Percentiles rank a stretch among this genome's conserved stretches.
Evolutionary conservation across 768 basidiomycete genomes (phyloP).

Genomic region (Ramaria sp.): DNA sequence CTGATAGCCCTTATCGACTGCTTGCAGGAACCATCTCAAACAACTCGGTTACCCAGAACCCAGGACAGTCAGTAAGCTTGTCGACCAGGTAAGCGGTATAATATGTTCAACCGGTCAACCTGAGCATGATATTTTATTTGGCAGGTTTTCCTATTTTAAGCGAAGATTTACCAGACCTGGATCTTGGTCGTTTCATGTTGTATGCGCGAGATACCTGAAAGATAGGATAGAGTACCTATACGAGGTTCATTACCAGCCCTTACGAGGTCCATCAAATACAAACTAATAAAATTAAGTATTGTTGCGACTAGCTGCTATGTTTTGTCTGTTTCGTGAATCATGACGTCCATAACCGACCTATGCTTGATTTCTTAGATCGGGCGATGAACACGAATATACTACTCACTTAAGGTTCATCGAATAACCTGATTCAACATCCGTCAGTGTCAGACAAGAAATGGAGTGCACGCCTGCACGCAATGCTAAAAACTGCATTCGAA

Average conservation of each 20-base stretch:
- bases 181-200: too few relatives aligned
- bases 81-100: constrained; percentile 57
- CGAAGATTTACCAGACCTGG: neutral
- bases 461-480: constrained; percentile 71
- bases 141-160: constrained; percentile 34
- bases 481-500: constrained; percentile 78
- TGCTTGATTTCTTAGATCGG: neutral
- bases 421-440: constrained; percentile 64
- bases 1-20: neutral
- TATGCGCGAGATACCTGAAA: too few relatives aligned
- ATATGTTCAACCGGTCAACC: neutral
- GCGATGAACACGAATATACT: neutral
- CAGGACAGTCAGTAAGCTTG: constrained; percentile 84
- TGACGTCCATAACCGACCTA: too few relatives aligned
- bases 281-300: too few relatives aligned
- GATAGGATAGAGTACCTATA: too few relatives aligned
- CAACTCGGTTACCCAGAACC: constrained; percentile 84
- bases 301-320: too few relatives aligned
- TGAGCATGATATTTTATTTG: constrained; percentile 8
- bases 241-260: too few relatives aligned
- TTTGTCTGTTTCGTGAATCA: too few relatives aligned
- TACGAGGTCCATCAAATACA: too few relatives aligned
- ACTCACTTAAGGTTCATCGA: constrained; percentile 64
- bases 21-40: constrained; percentile 70
- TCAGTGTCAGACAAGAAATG: constrained; percentile 59